phyloP scores from a whole-genome alignment of 2,329 filamentous ascomycete species.

The Aspergillus unguis region DNA sequence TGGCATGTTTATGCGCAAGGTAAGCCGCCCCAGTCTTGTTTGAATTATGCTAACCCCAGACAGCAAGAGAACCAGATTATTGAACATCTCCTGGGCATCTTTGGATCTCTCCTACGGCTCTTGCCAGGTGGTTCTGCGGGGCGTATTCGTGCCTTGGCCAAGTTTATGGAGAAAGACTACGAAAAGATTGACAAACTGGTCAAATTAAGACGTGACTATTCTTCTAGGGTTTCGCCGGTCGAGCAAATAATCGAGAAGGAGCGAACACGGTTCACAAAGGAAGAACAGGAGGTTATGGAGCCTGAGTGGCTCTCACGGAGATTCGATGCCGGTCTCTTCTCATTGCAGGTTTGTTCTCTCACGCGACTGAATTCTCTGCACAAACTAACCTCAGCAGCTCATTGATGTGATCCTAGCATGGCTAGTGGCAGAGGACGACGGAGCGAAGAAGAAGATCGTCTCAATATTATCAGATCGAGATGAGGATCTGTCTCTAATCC shows the following conservation, averaged over 20 bases:
- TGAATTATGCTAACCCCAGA: not conserved
- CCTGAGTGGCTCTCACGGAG: conserved; percentile 71
- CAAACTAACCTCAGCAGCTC: conserved; percentile 40
- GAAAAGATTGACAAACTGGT: conserved; percentile 75
- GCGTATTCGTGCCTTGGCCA: conserved; percentile 80
- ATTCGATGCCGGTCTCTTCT: conserved; percentile 81
- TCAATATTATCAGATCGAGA: conserved; percentile 65
- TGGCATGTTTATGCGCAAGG: conserved; percentile 80
- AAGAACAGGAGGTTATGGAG: conserved; percentile 60
- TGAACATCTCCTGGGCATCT: conserved; percentile 81
- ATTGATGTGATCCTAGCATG: conserved; percentile 84
- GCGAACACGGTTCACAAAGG: conserved; percentile 52
- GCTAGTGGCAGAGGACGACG: conserved; percentile 84
- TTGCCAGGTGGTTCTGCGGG: conserved; percentile 73
- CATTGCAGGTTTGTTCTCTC: conserved; percentile 57
- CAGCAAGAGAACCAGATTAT: conserved; percentile 62
- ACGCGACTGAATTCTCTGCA: not conserved
- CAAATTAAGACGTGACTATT: conserved; percentile 68
- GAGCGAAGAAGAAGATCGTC: conserved; percentile 64
- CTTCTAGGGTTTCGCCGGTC: conserved; percentile 58
- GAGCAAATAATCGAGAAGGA: conserved; percentile 62
- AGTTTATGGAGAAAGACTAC: conserved; percentile 94
- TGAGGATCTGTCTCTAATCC: conserved; percentile 62
- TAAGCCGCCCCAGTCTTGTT: conserved; percentile 15
- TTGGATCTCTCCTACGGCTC: conserved; percentile 74